Percentiles rank a stretch among this genome's conserved stretches.
phyloP scores from a whole-genome alignment of 495 filamentous ascomycete genomes.

The Neurospora sp. region DNA sequence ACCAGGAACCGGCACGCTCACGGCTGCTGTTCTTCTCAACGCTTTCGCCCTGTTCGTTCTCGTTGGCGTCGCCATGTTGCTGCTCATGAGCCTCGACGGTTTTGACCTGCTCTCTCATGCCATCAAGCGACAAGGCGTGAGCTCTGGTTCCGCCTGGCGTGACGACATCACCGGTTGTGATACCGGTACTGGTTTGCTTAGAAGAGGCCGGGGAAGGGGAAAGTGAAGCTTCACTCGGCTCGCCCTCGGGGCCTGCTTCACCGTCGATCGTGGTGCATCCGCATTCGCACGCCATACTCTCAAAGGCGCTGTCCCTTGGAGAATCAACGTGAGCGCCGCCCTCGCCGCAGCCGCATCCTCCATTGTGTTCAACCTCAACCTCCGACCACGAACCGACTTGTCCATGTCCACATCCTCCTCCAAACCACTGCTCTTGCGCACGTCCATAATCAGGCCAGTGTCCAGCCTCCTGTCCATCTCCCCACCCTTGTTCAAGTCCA shows the following conservation, averaged over 20 bases:
- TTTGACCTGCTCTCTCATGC: not conserved
- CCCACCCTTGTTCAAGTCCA: not conserved
- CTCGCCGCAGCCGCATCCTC: not conserved
- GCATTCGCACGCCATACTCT: not conserved
- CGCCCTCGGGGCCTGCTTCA: not conserved
- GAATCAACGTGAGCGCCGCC: not conserved
- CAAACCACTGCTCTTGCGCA: not conserved
- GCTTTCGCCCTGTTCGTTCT: not conserved
- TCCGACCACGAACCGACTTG: not conserved
- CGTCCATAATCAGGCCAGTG: not conserved
- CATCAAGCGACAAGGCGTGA: not conserved
- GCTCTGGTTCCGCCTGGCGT: not conserved
- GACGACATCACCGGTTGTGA: too few species aligned
- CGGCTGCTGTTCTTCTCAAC: not conserved
- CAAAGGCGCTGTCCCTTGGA: not conserved
- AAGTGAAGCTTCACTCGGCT: not conserved
- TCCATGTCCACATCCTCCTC: not conserved
- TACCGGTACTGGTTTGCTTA: not conserved
- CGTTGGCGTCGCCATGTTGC: not conserved
- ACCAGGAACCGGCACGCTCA: not conserved
- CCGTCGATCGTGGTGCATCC: not conserved
- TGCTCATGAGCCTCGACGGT: not conserved
- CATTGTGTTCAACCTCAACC: not conserved
- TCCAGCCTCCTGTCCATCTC: not conserved
- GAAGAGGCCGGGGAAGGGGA: not conserved